Base-by-base conservation (phyloP, 2,329 filamentous ascomycete species). In the Paraphaeosphaeria sporulosa region DNA sequence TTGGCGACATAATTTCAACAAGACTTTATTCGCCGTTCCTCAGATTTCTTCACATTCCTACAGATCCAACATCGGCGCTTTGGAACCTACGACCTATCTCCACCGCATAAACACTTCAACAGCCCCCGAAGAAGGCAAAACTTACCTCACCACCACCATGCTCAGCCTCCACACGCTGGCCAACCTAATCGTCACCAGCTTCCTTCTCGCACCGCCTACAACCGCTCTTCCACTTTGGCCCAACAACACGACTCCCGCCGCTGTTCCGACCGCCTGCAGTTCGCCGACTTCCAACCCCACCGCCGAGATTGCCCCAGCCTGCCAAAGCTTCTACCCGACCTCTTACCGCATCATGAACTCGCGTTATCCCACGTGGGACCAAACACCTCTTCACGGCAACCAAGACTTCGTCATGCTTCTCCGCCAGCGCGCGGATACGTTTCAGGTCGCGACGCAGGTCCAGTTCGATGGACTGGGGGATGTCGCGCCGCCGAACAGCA, bases 331-430 rank as follows among this genome's bases (percentile, higher is more conserved):
- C 44, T 75, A 72, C 55, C 67, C 71, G 0, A 46, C 63, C 21
- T 62, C 70, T 19, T 64, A 75, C 53, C 62, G 62, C 15, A 54
- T 73, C 25, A 46, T 75, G 54, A 71, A 74, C 62, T 69, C 69
- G 12, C 70, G 65, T 42, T 76, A 74, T 53, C 70, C 73, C 27
- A 42, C 63, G 46, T 67, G 65, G 55, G 58, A 65, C 30, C 44
- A 46, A 25, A 58, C 59, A 2, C 67, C 64, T 57, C 69, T 70
- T 17, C 67, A 70, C 57, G 49, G 57, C 19, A 49, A 66, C 0
- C 65, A 27, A 25, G 38, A 61, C n/a, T 67, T 74, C 67, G 71
- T 73, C 61, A 71, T 74, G 69, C 61, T 72, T n/a, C 67, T 69
- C 30, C 68, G 71, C 13, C 68, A 75, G 48, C 23, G 53, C 6